Base-by-base conservation (phyloP, 768 basidiomycete species). In the Tylopilus rubrobrunneus region DNA sequence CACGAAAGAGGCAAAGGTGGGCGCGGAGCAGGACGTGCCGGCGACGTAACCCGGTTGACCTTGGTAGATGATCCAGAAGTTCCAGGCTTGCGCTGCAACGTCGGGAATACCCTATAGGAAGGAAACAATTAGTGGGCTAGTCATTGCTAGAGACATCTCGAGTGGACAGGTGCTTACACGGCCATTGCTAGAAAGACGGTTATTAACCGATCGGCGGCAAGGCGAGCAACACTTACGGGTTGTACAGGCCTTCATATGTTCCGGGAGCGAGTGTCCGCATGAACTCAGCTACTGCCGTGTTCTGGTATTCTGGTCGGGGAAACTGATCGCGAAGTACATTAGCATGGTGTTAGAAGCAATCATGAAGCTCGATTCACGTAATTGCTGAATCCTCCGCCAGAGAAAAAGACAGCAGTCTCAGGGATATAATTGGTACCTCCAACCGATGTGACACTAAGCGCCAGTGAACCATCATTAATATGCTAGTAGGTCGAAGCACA, bases 351-450 rank as follows among this genome's bases (percentile, higher is more conserved):
- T 12, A 40, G 6, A 74, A 11, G 14, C 1, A 9, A 11, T 25
- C 5, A 6, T 19, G 5, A 7, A 1, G 9, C 41, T 28, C 33
- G 43, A 47, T 39, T 78, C 58, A 86, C 85, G 50, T 81, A 80
- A 57, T 85, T 74, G 64, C 85, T 87, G 71, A 89, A 90, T 3
- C 87, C 87, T 37, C 87, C 87, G 1, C 86, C 85, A 14, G 64
- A 87, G 72, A 87, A 85, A 57, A 51, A 65, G 0, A 77, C 79
- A 0, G 81, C 82, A 14, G 74, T 74, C 64, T 90, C 87, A 0
- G 85, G 86, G 48, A 86, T 69, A 37, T 70, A 57, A 27, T 67
- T 67, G 1, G 87, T 89, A 10, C 81, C 88, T 8, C 88, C 88
- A 4, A 91, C 87, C 3, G 84, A 56, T 5, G 88, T 91, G 17